Conservation (phyloP, 2,329 filamentous ascomycete genomes). For the Sarocladium oryzae region DNA sequence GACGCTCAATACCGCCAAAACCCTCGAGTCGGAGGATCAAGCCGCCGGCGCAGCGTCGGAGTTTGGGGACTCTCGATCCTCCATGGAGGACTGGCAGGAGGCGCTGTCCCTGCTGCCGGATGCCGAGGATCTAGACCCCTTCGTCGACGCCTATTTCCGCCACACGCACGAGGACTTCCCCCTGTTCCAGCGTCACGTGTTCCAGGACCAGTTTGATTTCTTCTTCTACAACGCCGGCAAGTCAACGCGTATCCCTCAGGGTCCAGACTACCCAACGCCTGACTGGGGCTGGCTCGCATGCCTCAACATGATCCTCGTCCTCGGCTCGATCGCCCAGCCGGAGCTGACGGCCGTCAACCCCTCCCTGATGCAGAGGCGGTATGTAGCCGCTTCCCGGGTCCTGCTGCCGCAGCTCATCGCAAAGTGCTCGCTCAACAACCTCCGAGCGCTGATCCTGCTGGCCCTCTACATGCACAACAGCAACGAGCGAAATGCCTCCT, state of each 20-base stretch:
- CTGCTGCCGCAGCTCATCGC: conserved; percentile 23
- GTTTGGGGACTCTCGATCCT: background rate
- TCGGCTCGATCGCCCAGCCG: conserved; percentile 25
- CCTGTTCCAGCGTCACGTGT: conserved; percentile 27
- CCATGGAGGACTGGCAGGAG: conserved; percentile 20
- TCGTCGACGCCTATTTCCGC: conserved; percentile 29
- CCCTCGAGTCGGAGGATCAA: conserved; percentile 18
- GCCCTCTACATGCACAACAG: conserved; percentile 31
- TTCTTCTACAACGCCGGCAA: conserved; percentile 3
- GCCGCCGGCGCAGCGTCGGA: background rate
- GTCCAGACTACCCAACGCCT: conserved; percentile 8
- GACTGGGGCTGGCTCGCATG: conserved; percentile 30
- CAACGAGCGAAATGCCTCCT: conserved; percentile 31
- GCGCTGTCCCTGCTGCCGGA: conserved; percentile 21
- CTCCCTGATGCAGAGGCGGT: conserved; percentile 17
- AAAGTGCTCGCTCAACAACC: conserved; percentile 25
- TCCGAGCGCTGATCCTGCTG: conserved; percentile 24
- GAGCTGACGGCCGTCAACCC: conserved; percentile 21
- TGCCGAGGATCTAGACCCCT: conserved; percentile 19
- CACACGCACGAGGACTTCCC: conserved; percentile 29
- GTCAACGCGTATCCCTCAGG: background rate
- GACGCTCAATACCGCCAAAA: conserved; percentile 16
- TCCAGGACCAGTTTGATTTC: conserved; percentile 22
- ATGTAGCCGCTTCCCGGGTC: conserved; percentile 18
- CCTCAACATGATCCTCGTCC: conserved; percentile 30